phyloP scores from a whole-genome alignment of 371 early-diverging fungal genomes.

The Batkoa obscura region DNA sequence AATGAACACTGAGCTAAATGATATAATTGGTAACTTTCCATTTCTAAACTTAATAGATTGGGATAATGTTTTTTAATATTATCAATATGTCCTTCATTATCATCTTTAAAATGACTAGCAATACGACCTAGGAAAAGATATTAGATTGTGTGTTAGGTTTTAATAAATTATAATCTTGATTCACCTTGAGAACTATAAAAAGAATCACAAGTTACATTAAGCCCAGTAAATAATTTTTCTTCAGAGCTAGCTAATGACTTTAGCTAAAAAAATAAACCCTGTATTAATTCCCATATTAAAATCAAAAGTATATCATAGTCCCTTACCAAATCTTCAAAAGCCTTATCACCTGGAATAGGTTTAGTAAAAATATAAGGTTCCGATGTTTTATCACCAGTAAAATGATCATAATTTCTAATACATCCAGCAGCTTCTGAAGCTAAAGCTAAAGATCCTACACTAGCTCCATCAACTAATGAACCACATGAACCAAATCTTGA shows the following conservation, averaged over 20 bases:
- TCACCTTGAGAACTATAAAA: slow-evolving; percentile 76
- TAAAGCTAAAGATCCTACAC: slow-evolving; percentile 53
- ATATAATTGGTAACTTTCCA: slow-evolving; percentile 78
- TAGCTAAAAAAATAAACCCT: neutral
- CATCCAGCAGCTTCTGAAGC: slow-evolving; percentile 51
- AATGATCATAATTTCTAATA: slow-evolving; percentile 60
- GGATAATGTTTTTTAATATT: slow-evolving; percentile 23
- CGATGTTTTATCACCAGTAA: slow-evolving; percentile 18
- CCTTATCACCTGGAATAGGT: slow-evolving; percentile 32
- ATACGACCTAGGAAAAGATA: slow-evolving; percentile 19
- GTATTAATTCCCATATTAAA: neutral
- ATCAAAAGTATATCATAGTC: neutral
- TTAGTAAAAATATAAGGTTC: slow-evolving; percentile 49
- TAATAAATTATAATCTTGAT: too few species aligned
- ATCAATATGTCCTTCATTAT: slow-evolving; percentile 41
- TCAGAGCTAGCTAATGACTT: slow-evolving; percentile 15
- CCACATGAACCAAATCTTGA: slow-evolving; percentile 73
- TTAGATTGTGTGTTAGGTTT: too few species aligned
- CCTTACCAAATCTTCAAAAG: slow-evolving; percentile 24
- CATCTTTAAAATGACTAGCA: slow-evolving; percentile 60
- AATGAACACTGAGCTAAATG: slow-evolving; percentile 42
- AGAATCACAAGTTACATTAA: slow-evolving; percentile 71
- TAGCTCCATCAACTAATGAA: slow-evolving; percentile 31
- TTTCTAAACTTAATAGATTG: slow-evolving; percentile 54
- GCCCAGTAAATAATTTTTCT: slow-evolving; percentile 42